Evolutionary conservation across 805 yeast species (phyloP), one percentile per base, ranked within the genome.

Genomic region (Lipomyces spencermartinsiae): DNA sequence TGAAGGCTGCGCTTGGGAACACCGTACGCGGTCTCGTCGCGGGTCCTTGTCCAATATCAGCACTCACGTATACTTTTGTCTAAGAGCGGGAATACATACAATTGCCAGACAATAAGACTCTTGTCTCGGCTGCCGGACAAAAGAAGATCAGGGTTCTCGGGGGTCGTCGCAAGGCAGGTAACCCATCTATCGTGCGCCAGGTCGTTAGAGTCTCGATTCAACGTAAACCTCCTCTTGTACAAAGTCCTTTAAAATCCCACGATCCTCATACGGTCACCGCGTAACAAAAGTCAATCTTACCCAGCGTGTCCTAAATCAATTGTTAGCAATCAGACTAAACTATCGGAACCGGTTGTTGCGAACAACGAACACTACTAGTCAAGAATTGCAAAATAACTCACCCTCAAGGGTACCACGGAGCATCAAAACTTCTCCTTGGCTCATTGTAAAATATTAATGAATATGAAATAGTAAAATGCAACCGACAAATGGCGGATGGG

Each of bases 391-490:
- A 56, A 53, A 22, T 14, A 43, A 76, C 82, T 69, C 76, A 82
- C 92, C 97, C 87, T 94, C 98, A 83, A 95, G 90, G 89, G 98
- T 92, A 84, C 98, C 99, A 90, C 98, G 93, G 84, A 95, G 91
- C 84, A 94, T 58, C 68, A 69, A 59, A 67, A 66, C 69, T 61
- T 68, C 73, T 14, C 72, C 59, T 61, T 67, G 61, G 34, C 74
- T 71, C 73, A 70, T 70, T 16, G 29, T 67, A 60, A 43, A 43
- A 14, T 43, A 43, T 8, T 43, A 43, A 43, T 25, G 29, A 43
- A n/a, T 43, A 43, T 4, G 49, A n/a, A 8, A n/a, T 19, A 43
- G 22, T 6, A 43, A 37, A 43, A 43, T 43, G 49, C 49, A 43
- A n/a, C 16, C 43, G 5, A 43, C 16, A 43, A 43, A 2, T 16